These are phyloP conservation scores for Vinca minor DNA, from an alignment of 257 asterid species.

Conservation along the genomic window DNA sequence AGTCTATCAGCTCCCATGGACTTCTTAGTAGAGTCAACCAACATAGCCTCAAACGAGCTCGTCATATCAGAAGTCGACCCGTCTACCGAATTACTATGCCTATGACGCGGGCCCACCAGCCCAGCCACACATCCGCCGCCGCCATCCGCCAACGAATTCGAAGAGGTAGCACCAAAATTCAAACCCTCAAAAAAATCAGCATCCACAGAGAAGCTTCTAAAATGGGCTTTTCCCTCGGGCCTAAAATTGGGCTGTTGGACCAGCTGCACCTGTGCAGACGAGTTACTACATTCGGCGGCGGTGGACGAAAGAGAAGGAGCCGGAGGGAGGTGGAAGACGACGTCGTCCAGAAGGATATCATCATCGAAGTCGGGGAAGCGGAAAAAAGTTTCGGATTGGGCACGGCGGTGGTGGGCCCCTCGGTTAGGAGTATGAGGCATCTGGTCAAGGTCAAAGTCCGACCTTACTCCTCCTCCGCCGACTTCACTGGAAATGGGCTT, in stretches of 20 bases:
- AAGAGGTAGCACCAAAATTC: constrained; percentile 33
- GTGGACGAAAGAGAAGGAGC: constrained; percentile 28
- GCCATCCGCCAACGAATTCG: constrained; percentile 24
- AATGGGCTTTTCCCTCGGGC: constrained; percentile 36
- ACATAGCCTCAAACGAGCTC: constrained; percentile 48
- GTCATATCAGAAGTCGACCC: constrained; percentile 39
- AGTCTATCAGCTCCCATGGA: constrained; percentile 60
- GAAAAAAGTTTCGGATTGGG: constrained; percentile 82
- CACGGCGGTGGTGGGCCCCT: constrained; percentile 65
- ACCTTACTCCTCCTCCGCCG: constrained; percentile 9
- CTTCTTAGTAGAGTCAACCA: constrained; percentile 55
- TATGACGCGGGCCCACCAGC: constrained; percentile 39
- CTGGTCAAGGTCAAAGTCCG: constrained; percentile 51
- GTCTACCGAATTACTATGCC: constrained; percentile 80
- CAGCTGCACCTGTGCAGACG: constrained; percentile 7
- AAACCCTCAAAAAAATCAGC: constrained; percentile 81
- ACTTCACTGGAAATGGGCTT: constrained; percentile 30
- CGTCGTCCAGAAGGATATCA: constrained; percentile 56
- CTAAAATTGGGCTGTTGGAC: constrained; percentile 26
- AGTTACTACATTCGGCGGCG: background rate
- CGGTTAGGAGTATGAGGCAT: constrained; percentile 71
- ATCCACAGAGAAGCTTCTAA: constrained; percentile 76
- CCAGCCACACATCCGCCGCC: constrained; percentile 18
- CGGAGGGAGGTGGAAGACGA: constrained; percentile 38
- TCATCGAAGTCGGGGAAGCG: constrained; percentile 72